Base-by-base conservation (phyloP, 805 yeast genomes). In the Sugiyamaella floridensis region DNA sequence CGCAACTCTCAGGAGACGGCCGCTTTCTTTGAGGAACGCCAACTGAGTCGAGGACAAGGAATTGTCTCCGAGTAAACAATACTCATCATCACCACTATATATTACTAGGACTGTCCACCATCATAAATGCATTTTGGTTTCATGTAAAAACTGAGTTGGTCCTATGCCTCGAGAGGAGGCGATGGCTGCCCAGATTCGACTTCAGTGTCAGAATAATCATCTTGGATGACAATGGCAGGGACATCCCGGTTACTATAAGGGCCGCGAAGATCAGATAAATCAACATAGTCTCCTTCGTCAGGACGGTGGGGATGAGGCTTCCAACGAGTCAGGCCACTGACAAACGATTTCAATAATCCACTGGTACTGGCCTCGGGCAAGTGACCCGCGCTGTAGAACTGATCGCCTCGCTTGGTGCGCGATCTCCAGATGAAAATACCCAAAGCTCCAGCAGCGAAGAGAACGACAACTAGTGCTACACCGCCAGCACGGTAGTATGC, bases 1-100 rank as follows among this genome's bases (percentile, higher is more conserved):
- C 84, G 97, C 73, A 82, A 95, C 69, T 95, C 96, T 3, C 76
- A 76, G 52, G 95, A 84, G 48, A 87, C 95, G 18, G 90, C 93
- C 28, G 72, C 75, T 47, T 85, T 80, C 65, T 87, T 76, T 14
- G 70, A 68, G 50, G 79, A 75, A 57, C 58, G 76, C 52, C 75
- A 71, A 58, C 37, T 62, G 56, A 55, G 54, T n/a, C 46, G 41
- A 32, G 41, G 29, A 6, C 45, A 53, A 40, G 51, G 54, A 15
- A 34, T 56, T 40, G 61, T 58, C 6, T 58, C 61, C 19, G 61
- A 58, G 52, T 58, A 48, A 29, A n/a, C n/a, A n/a, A n/a, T n/a
- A n/a, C 15, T 40, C 37, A 26, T 16, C 37, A 28, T 15, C 47
- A 22, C 41, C 19, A 3, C 41, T 32, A 11, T 32, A 32, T 32